Evolutionary conservation across 164 flowering plant genomes (phyloP).

Genomic region (Vitis amurensis): DNA sequence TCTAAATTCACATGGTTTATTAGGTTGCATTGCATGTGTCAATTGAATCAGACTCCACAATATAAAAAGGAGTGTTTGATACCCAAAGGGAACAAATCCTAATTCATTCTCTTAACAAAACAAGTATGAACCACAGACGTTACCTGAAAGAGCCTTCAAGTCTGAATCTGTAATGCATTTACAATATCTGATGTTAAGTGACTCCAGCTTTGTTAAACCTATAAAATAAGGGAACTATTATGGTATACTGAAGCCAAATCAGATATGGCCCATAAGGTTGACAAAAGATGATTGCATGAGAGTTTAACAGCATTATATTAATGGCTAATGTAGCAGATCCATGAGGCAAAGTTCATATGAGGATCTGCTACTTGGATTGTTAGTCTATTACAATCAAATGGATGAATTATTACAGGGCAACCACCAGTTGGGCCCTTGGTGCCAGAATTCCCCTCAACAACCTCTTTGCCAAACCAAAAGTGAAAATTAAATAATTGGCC

Average conservation of each 20-base stretch:
- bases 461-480: too few species aligned
- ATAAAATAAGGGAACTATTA: slow-evolving; percentile 1
- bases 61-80: background rate
- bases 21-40: too few species aligned
- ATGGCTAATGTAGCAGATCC: too few species aligned
- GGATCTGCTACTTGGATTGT: too few species aligned
- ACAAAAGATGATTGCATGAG: background rate
- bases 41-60: background rate
- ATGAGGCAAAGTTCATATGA: too few species aligned
- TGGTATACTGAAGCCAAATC: too few species aligned
- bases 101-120: background rate
- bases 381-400: too few species aligned
- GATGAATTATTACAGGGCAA: too few species aligned
- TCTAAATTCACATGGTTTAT: too few species aligned
- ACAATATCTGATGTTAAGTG: slow-evolving; percentile 70
- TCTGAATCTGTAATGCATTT: slow-evolving; percentile 68
- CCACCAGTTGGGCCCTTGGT: too few species aligned
- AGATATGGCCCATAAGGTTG: too few species aligned
- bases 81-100: background rate
- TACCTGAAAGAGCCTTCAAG: slow-evolving; percentile 65
- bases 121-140: background rate
- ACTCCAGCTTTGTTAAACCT: slow-evolving; percentile 66
- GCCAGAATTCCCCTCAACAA: too few species aligned
- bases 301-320: background rate
- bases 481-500: background rate